phyloP scores from a whole-genome alignment of 169 alveolate genomes.

The Toxoplasma gondii region DNA sequence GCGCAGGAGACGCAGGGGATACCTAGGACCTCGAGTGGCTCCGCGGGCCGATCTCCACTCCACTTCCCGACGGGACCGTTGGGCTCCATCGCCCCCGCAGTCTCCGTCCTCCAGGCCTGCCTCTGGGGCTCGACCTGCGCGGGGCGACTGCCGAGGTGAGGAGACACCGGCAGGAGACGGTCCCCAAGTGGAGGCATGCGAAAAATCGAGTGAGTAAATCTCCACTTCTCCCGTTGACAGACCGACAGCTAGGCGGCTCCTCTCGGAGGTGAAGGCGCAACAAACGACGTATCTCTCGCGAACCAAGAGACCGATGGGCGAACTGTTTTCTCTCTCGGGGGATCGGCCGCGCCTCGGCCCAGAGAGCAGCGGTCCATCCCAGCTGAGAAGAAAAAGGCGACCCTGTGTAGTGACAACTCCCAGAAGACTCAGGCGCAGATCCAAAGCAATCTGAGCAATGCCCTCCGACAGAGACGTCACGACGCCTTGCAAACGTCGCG shows the following conservation, averaged over 20 bases:
- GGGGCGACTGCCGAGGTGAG: not conserved
- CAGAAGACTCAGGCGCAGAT: slow-evolving; percentile 41
- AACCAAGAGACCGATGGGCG: slow-evolving; percentile 41
- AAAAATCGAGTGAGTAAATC: slow-evolving; percentile 32
- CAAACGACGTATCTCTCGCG: slow-evolving; percentile 40
- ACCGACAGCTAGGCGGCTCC: slow-evolving; percentile 52
- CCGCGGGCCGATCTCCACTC: too few relatives aligned
- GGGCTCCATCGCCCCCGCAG: not conserved
- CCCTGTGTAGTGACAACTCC: slow-evolving; percentile 62
- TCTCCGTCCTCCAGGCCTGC: not conserved
- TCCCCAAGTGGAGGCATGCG: not conserved
- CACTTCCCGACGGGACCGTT: not conserved
- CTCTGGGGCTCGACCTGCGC: not conserved
- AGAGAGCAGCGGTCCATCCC: slow-evolving; percentile 46
- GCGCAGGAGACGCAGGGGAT: not conserved
- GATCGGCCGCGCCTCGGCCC: not conserved
- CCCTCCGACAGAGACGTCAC: slow-evolving; percentile 34
- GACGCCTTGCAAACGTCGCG: not conserved
- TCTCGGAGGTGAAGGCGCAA: slow-evolving; percentile 60
- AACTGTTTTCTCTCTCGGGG: not conserved
- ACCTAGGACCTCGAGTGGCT: too few relatives aligned
- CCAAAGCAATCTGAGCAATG: slow-evolving; percentile 45
- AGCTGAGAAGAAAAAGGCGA: slow-evolving; percentile 49
- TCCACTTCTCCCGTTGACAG: slow-evolving; percentile 47
- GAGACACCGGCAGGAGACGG: not conserved